Evolutionary conservation across 768 basidiomycete species (phyloP).

Genomic region (Porpolomopsis calyptriformis): DNA sequence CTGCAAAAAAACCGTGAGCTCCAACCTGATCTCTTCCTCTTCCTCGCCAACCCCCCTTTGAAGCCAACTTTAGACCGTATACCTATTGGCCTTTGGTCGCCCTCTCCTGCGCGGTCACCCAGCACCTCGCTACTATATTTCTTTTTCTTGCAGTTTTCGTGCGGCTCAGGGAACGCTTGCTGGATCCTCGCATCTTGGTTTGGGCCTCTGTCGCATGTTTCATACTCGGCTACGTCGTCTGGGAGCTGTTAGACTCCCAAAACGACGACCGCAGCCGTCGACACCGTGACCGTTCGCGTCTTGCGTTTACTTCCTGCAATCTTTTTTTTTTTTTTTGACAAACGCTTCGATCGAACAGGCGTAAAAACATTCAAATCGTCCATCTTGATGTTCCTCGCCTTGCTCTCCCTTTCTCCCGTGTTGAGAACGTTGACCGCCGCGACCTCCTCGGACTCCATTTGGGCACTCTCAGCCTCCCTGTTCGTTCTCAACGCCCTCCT

Average conservation of each 20-base stretch:
- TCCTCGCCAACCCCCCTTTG: neutral
- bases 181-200: slow-evolving; percentile 64
- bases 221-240: slow-evolving; percentile 46
- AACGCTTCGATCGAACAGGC: slow-evolving; percentile 29
- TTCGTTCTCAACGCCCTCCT: slow-evolving; percentile 75
- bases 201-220: slow-evolving; percentile 54
- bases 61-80: slow-evolving; percentile 76
- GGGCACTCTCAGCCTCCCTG: slow-evolving; percentile 82
- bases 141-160: slow-evolving; percentile 76
- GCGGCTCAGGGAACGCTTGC: slow-evolving; percentile 46
- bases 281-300: slow-evolving; percentile 14
- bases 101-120: slow-evolving; percentile 66
- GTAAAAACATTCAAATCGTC: slow-evolving; percentile 70
- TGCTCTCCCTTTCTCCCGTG: slow-evolving; percentile 86
- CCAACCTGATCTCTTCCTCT: slow-evolving; percentile 3
- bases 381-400: slow-evolving; percentile 75
- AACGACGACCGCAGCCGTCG: slow-evolving; percentile 13
- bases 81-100: slow-evolving; percentile 64
- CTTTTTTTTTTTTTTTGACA: neutral
- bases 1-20: slow-evolving; percentile 67
- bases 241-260: slow-evolving; percentile 44
- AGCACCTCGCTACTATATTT: slow-evolving; percentile 74
- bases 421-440: slow-evolving; percentile 86
- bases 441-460: slow-evolving; percentile 94
- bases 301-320: neutral